Conservation (phyloP, 441 rosid genomes). For the Aquilaria agallochum region DNA sequence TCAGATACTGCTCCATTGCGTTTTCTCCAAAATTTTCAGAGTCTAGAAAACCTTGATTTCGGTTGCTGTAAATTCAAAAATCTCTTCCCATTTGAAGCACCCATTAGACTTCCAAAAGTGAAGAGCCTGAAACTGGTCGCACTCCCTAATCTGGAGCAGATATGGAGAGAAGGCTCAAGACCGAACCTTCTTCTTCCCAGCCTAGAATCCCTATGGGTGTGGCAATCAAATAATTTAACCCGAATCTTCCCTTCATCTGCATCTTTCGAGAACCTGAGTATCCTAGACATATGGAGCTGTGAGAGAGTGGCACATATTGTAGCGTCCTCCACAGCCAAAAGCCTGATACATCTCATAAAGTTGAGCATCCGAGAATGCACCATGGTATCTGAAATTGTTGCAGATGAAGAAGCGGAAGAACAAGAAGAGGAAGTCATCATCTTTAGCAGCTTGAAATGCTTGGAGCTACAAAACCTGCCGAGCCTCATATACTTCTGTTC, state of each 20-base stretch:
- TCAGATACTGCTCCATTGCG: conserved; percentile 11
- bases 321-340: conserved; percentile 22
- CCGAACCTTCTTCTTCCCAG: conserved; percentile 7
- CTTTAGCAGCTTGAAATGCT: conserved; percentile 13
- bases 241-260: conserved; percentile 13
- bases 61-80: neutral
- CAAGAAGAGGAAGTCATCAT: conserved; percentile 10
- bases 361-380: conserved; percentile 19
- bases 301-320: conserved; percentile 14
- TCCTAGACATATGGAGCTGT: conserved; percentile 21
- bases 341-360: conserved; percentile 16
- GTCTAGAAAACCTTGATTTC: conserved; percentile 13
- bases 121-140: conserved; percentile 9
- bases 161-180: conserved; percentile 12
- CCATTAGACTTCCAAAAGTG: neutral
- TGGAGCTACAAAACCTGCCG: conserved; percentile 16
- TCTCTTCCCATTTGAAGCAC: conserved; percentile 10
- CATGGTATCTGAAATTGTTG: conserved; percentile 15
- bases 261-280: conserved; percentile 16
- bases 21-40: conserved; percentile 14
- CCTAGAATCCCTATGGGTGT: conserved; percentile 10
- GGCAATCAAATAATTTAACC: conserved; percentile 12
- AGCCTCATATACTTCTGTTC: conserved; percentile 13
- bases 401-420: conserved; percentile 2
- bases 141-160: conserved; percentile 10